Evolutionary conservation across 768 basidiomycete genomes (phyloP), one percentile per base, ranked within the genome.

Genomic region (Suillus plorans): DNA sequence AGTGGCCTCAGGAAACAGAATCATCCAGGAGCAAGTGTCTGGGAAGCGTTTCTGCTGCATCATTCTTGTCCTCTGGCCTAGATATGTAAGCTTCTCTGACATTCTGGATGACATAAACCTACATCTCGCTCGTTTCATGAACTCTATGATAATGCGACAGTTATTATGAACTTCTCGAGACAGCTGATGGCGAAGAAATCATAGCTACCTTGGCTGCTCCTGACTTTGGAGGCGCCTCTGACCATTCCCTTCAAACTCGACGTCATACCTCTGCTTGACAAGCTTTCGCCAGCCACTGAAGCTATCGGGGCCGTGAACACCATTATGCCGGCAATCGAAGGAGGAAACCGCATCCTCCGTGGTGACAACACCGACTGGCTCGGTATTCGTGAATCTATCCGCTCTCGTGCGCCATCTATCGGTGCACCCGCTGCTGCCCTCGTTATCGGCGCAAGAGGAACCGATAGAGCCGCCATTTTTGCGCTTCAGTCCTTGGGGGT

Each of bases 281-380:
- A 80, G 61, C 77, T 98, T 49, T 91, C 95, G 0, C 86, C 88
- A 0, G 89, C 94, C 25, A 97, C 95, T 1, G 80, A 87, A 69
- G 80, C 85, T 4, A 95, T 99, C 65, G 97, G 97, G 0, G 97
- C 97, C 0, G 94, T 99, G 68, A 99, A 99, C 76, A 99, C 96
- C 52, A 85, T 99, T 75, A 83, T 95, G 18, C 89, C 90, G 2
- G 3, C 69, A 70, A 4, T 76, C 72, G 10, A 71, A 76, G 9
- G 72, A 77, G 2, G 78, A 80, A 72, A 72, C 13, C 77, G 78
- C 10, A 78, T 82, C n/a, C 80, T 99, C 20, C 81, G 85, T 50
- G 97, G 97, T 2, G 95, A 99, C 71, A 99, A 99, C 79, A 97
- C 96, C 0, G 97, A 99, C 72, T 99, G 97, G 90, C 77, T 92